Base-by-base conservation (phyloP, 129 eudicot genomes). In the Saposhnikovia divaricata region DNA sequence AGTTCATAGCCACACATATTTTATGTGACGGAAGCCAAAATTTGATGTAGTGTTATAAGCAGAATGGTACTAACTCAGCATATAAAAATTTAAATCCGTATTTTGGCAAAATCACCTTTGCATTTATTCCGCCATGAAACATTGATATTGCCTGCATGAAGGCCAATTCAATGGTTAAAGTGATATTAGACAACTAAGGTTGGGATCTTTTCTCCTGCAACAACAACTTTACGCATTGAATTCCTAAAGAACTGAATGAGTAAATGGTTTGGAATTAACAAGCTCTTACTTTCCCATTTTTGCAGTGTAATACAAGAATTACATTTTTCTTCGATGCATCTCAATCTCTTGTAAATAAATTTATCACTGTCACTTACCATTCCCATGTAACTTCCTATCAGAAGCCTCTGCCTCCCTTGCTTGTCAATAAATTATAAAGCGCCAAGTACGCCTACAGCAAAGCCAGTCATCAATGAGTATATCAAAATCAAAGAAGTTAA, bases 361-460 rank as follows among this genome's bases (percentile, higher is more conserved):
- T 48, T 68, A 3, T 51, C 71, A 55, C 28, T 37, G 37, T 46
- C 71, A 74, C 87, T 83, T 78, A 93, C 96, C 98, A 93, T 93
- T 86, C 98, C 98, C 76, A 85, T 45, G 84, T 93, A 93, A 74
- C 98, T 93, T 83, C 96, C 93, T n/a, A 86, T 85, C 18, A 93
- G 87, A 80, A 93, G 96, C 84, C 81, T 87, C 78, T 85, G 85
- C 75, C 98, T 90, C 61, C 96, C 93, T 84, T 89, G 86, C 74
- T 80, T 93, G 81, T 93, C 98, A 85, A 93, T 89, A 63, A 93
- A 85, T 86, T 89, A 93, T 27, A 87, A 86, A 77, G 98, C 92
- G 83, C 89, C 86, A 48, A 93, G 90, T 46, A 92, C 92, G 66
- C 98, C 98, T 93, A 82, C 28, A 92, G 6, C 31, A 85, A 28